Percentiles rank a stretch among this genome's conserved stretches.
phyloP scores from a whole-genome alignment of 352 stramenopile genomes.

The Phytopythium vexans region DNA sequence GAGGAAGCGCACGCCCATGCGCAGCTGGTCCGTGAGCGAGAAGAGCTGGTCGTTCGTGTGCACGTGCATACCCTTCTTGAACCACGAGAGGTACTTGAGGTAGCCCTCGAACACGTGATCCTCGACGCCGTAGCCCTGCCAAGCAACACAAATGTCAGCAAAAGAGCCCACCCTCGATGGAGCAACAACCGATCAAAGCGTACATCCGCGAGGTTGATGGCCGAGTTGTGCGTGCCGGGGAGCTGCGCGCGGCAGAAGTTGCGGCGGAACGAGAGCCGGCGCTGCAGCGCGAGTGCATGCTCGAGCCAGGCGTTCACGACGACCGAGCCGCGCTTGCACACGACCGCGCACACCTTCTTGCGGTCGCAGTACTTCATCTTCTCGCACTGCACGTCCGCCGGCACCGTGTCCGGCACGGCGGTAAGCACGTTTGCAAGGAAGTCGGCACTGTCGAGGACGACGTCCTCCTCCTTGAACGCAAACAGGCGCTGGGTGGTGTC shows the following conservation, averaged over 20 bases:
- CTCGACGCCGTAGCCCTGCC: conserved; percentile 58
- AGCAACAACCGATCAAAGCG: conserved; percentile 2
- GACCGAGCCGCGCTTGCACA: conserved; percentile 47
- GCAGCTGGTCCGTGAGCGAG: conserved; percentile 61
- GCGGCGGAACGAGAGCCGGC: conserved; percentile 40
- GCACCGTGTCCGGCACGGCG: conserved; percentile 62
- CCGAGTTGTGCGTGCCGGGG: conserved; percentile 59
- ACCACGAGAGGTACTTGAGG: conserved; percentile 53
- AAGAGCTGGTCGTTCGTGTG: conserved; percentile 73
- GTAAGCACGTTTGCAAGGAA: conserved; percentile 36
- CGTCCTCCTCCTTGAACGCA: conserved; percentile 1
- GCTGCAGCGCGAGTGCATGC: conserved; percentile 33
- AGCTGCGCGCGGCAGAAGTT: conserved; percentile 57
- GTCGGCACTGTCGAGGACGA: conserved; percentile 13
- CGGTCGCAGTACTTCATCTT: conserved; percentile 51
- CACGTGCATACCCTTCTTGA: conserved; percentile 47
- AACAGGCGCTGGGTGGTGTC: conserved; percentile 3
- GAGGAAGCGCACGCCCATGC: conserved; percentile 61
- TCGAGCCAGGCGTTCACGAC: conserved; percentile 33
- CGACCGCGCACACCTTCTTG: conserved; percentile 47
- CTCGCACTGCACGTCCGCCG: conserved; percentile 39
- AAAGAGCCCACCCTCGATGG: background rate
- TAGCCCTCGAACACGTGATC: conserved; percentile 65
- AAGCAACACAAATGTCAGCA: background rate
- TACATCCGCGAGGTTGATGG: conserved; percentile 53